Evolutionary conservation across 371 early-diverging fungal species (phyloP), one percentile per base, ranked within the genome.

Genomic region (Mucor mucedo): DNA sequence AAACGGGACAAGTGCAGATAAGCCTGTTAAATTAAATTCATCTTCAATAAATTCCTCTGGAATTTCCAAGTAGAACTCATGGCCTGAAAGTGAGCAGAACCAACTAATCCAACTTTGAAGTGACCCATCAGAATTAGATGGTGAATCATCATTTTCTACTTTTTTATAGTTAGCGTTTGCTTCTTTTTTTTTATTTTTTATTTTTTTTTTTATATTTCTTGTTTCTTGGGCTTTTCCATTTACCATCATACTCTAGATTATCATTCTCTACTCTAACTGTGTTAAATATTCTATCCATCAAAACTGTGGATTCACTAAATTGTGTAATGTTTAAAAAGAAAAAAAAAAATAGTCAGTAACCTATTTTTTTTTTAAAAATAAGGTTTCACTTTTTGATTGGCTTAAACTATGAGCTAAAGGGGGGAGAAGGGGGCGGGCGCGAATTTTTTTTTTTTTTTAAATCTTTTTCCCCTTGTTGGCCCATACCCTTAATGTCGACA

Each of bases 21-120:
- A 80, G 6, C 97, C 97, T n/a, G 94, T 91, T 41, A 97, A 75
- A 78, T 98, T 97, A 75, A 98, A 98, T 58, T 93, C 90, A 79
- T 98, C 98, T 62, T 90, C 89, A 55, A 94, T 93, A 70, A 92
- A 95, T 21, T 93, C 92, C 62, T 91, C 92, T 56, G 93, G 92
- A 11, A 95, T 89, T 69, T 93, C 93, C 52, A 90, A 86, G 80
- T 91, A 94, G 69, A 89, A 91, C 68, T 94, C 93, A 67, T 93
- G 87, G 27, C 95, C 96, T 28, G 86, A 77, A 41, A 93, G 82
- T 7, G 90, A 87, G 65, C 91, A 92, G 73, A 94, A 97, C 95
- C 95, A 94, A 35, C 90, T 84, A 48, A 95, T 89, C 97, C 97
- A 97, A 40, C 72, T 75, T 41, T 79, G 80, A 5, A 76, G 54